Percentiles rank a stretch among this genome's conserved stretches.
Evolutionary conservation across 768 basidiomycete genomes (phyloP).

Genomic region (Artomyces pyxidatus): DNA sequence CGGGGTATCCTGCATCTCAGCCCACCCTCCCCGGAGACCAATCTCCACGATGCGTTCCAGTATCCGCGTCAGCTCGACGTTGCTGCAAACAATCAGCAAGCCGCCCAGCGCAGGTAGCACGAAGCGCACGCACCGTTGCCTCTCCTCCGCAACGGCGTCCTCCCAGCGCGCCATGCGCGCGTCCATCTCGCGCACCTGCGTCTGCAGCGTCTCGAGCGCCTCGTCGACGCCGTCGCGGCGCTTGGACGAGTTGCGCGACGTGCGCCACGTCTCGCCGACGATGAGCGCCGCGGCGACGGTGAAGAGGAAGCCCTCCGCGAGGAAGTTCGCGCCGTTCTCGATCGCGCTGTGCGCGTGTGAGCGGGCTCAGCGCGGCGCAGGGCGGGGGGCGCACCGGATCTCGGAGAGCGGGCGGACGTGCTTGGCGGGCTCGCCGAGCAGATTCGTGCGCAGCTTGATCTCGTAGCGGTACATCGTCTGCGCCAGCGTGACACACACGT

Average conservation of each 20-base stretch:
- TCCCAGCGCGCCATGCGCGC: constrained; percentile 34
- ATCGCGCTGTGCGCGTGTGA: constrained; percentile 47
- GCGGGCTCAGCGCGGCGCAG: background rate
- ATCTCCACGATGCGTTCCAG: constrained; percentile 63
- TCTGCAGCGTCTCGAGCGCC: constrained; percentile 49
- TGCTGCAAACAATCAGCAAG: constrained; percentile 14
- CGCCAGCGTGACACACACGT: constrained; percentile 63
- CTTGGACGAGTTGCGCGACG: constrained; percentile 58
- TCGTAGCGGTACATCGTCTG: constrained; percentile 74
- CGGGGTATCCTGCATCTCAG: constrained; percentile 55
- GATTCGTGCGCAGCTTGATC: constrained; percentile 59
- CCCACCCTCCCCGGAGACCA: constrained; percentile 54
- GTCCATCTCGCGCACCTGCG: constrained; percentile 39
- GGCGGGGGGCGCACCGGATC: constrained; percentile 39
- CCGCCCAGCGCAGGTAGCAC: background rate
- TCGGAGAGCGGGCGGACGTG: constrained; percentile 73
- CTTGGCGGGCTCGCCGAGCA: constrained; percentile 70
- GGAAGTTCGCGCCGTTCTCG: constrained; percentile 76
- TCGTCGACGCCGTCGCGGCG: constrained; percentile 71
- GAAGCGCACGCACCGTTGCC: constrained; percentile 30
- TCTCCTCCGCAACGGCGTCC: constrained; percentile 36
- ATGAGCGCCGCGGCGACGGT: constrained; percentile 67
- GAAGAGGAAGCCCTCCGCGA: constrained; percentile 84
- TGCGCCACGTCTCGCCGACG: constrained; percentile 69
- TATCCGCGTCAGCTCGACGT: constrained; percentile 58